These are phyloP conservation scores for Microdochium nivale DNA, from an alignment of 2,329 filamentous ascomycete genomes.

Conservation along the genomic window DNA sequence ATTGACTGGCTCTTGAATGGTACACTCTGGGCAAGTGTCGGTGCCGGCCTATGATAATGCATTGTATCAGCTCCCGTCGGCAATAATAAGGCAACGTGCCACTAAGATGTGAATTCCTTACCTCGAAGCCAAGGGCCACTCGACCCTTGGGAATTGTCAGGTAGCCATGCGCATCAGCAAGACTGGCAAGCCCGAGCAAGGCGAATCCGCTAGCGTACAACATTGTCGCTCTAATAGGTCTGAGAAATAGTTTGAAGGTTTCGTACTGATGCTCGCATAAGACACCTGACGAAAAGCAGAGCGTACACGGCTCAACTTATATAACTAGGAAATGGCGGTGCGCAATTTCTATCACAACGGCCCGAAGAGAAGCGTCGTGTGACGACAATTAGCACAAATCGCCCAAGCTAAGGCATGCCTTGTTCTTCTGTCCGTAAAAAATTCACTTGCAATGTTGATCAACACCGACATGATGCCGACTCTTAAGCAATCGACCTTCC, in stretches of 20 bases:
- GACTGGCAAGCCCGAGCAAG: slow-evolving; percentile 3
- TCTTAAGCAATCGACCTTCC: background rate
- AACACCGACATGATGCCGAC: background rate
- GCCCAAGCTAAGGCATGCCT: no score
- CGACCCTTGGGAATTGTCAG: slow-evolving; percentile 32
- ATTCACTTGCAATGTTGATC: background rate
- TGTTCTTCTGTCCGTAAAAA: background rate
- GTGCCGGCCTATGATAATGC: slow-evolving; percentile 26
- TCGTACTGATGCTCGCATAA: no score
- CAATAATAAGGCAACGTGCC: background rate
- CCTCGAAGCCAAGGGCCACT: slow-evolving; percentile 32
- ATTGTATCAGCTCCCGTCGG: slow-evolving; percentile 3
- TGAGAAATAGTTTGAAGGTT: no score
- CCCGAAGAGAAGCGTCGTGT: no score
- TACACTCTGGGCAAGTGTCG: slow-evolving; percentile 45
- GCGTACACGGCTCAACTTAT: no score
- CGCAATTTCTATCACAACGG: no score
- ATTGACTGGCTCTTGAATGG: slow-evolving; percentile 42
- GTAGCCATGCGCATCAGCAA: slow-evolving; percentile 33
- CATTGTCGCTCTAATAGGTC: background rate
- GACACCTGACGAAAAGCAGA: no score
- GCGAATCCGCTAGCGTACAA: slow-evolving; percentile 1
- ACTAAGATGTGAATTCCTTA: slow-evolving; percentile 11
- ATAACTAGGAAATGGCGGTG: no score
- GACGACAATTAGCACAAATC: no score